Base-by-base conservation (phyloP, 2,329 filamentous ascomycete species). In the Colletotrichum karsti region DNA sequence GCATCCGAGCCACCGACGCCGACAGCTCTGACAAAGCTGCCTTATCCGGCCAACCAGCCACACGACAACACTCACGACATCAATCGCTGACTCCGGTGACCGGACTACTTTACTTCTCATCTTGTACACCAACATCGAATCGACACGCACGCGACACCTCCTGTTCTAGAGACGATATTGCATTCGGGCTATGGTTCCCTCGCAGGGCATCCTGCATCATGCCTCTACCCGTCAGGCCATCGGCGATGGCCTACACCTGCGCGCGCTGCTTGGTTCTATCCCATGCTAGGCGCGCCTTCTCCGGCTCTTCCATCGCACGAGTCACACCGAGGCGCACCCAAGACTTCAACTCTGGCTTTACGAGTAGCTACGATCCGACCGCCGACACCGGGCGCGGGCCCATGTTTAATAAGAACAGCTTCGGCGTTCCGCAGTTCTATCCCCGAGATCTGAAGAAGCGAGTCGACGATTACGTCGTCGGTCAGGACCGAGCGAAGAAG, bases 401-500 rank as follows among this genome's bases (percentile, higher is more conserved):
- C 41, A 90, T 90, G 84, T 90, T 89, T 75, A 84, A 78, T 69
- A 88, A 88, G 76, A 74, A 81, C 62, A 85, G 78, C 61, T 87
- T 88, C 71, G 89, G 88, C 60, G 88, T 90, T 15, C 88, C 89
- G 3, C 83, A 87, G 57, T 89, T 91, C 76, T 91, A 91, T 61
- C 89, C 89, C 2, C 84, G 87, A 65, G 86, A 90, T 73, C 85
- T 99, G 74, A 98, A 98, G 84, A 90, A 93, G 75, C 92, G 96
- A 74, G 90, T 98, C 33, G 96, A 99, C 77, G 93, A 96, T 76
- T 99, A 97, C 77, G 95, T 99, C 2, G 95, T 99, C 4, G 96
- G 95, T 42, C 96, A 99, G 79, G 94, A 98, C 72, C 90, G 94
- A 67, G 94, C 96, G 15, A 96, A 99, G 85, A 97, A 97, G 79